Evolutionary conservation across 2,329 filamentous ascomycete genomes (phyloP).

Genomic region (Xylaria hypoxylon): DNA sequence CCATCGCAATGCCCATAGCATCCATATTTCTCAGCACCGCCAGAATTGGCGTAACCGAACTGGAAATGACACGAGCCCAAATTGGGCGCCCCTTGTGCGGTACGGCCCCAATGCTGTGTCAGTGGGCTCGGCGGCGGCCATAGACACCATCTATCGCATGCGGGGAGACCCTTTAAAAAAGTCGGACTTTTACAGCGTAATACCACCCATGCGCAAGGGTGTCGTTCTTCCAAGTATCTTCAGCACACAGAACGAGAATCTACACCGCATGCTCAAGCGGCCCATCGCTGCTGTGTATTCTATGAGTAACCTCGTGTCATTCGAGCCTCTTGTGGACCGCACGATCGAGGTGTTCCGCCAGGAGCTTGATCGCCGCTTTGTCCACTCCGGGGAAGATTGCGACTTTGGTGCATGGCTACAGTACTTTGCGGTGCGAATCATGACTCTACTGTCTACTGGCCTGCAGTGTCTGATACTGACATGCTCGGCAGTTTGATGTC

Average conservation of each 20-base stretch:
- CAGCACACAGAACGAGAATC: neutral
- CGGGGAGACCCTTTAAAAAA: neutral
- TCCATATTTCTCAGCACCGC: constrained; percentile 31
- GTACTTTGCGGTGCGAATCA: constrained; percentile 8
- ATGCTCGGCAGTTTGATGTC: constrained; percentile 24
- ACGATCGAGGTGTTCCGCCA: constrained; percentile 2
- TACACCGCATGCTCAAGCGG: constrained; percentile 6
- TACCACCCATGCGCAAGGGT: constrained; percentile 8
- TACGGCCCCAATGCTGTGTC: constrained; percentile 7
- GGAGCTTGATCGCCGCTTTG: constrained; percentile 10
- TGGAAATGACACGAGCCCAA: neutral
- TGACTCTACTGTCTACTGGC: too few relatives aligned
- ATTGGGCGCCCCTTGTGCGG: neutral
- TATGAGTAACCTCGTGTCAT: constrained; percentile 10
- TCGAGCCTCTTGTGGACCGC: neutral
- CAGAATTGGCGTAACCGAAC: neutral
- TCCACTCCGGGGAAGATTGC: neutral
- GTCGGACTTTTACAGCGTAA: constrained; percentile 4
- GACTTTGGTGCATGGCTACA: constrained; percentile 9
- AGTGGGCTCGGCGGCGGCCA: neutral
- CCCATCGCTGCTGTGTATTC: constrained; percentile 7
- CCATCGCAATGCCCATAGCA: constrained; percentile 24
- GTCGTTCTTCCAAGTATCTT: neutral
- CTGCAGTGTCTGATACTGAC: neutral
- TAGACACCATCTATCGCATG: constrained; percentile 4